Evolutionary conservation across 2,329 filamentous ascomycete species (phyloP).

Genomic region (Penicillium sp.): DNA sequence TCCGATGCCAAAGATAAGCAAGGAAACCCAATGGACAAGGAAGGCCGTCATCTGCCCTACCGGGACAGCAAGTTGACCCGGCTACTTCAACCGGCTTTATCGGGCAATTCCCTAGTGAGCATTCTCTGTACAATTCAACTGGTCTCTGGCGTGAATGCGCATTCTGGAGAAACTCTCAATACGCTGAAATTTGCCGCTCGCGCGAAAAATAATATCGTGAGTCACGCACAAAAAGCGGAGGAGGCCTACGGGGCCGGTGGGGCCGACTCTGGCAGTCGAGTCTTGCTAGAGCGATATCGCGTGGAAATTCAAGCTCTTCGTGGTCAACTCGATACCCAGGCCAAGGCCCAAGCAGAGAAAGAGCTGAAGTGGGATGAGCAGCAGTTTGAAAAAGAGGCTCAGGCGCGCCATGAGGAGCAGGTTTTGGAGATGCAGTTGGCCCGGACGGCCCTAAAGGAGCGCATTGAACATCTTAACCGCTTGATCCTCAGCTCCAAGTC

Average conservation of each 20-base stretch:
- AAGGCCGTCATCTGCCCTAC: slow-evolving; percentile 91
- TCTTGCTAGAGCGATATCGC: slow-evolving; percentile 87
- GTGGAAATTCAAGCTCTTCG: slow-evolving; percentile 86
- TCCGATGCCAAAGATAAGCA: slow-evolving; percentile 86
- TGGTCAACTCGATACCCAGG: slow-evolving; percentile 78
- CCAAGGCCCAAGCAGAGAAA: slow-evolving; percentile 64
- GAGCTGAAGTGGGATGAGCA: slow-evolving; percentile 67
- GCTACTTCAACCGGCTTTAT: slow-evolving; percentile 86
- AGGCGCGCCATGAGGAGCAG: slow-evolving; percentile 90
- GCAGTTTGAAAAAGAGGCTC: slow-evolving; percentile 77
- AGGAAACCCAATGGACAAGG: slow-evolving; percentile 71
- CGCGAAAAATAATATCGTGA: slow-evolving; percentile 97
- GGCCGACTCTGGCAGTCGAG: slow-evolving; percentile 79
- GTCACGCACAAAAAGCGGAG: slow-evolving; percentile 91
- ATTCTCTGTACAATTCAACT: slow-evolving; percentile 97
- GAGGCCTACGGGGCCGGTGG: slow-evolving; percentile 78
- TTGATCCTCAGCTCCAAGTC: slow-evolving; percentile 95
- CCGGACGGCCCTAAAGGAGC: slow-evolving; percentile 90
- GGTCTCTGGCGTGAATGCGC: slow-evolving; percentile 69
- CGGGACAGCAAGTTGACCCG: slow-evolving; percentile 96
- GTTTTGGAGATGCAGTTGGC: slow-evolving; percentile 98
- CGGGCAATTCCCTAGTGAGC: slow-evolving; percentile 90
- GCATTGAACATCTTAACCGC: slow-evolving; percentile 94
- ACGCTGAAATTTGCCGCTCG: slow-evolving; percentile 95
- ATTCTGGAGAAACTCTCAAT: slow-evolving; percentile 87